Evolutionary conservation across 805 yeast species (phyloP), one percentile per base, ranked within the genome.

Genomic region (Ogataea corticis): DNA sequence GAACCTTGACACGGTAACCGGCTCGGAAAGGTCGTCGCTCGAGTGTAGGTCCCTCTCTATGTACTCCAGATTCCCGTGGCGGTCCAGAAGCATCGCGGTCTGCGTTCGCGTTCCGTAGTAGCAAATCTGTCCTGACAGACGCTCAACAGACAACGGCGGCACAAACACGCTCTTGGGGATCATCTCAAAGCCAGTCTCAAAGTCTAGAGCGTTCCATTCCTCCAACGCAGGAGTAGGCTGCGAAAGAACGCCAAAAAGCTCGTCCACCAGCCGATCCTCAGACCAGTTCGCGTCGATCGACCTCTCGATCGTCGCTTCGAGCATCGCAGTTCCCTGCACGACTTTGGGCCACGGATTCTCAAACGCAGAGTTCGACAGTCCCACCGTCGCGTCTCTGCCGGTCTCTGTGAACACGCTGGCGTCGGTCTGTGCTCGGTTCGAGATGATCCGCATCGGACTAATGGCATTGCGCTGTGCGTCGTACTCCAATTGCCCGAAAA

Each of bases 101-200:
- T 90, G 96, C 0, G 96, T 87, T 44, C 97, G 68, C 0, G 97
- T 90, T 0, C 97, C 97, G 59, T 89, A 91, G 56, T 71, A 81
- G 17, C 89, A 88, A 13, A 71, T 65, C n/a, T 5, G 33, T 7
- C 32, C 41, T 9, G 41, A 15, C 2, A 4, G 14, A 7, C 37
- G 9, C 13, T 31, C 38, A 21, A 4, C 67, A 61, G 38, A 61
- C 61, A 33, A 86, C 57, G 0, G 89, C 2, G 96, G 96, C 9
- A 90, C 76, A 57, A 82, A 88, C 4, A 90, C 80, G 3, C 87
- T 77, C 25, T 76, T 67, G 35, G 73, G 72, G 42, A 88, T 70
- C 31, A 71, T 62, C 23, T 73, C 77, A 37, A 68, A 65, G 5
- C 68, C 63, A 1, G 58, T 59, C 7, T 55, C 59, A 33, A 48